Base-by-base conservation (phyloP, 345 rosid species). In the Eutrema heterophyllum region DNA sequence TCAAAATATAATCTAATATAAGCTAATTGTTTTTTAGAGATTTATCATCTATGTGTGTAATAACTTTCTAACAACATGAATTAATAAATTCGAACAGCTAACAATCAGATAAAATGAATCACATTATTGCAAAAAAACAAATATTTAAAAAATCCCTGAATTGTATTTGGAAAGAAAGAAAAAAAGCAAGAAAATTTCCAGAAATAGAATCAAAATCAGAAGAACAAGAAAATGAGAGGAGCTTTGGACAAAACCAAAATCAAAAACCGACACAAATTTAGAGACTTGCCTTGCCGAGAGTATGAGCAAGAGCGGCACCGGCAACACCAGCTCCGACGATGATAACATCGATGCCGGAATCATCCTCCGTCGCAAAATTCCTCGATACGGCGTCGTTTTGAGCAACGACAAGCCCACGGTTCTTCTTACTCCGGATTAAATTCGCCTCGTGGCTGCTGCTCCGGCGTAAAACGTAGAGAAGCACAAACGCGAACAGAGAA, bases 261-360 rank as follows among this genome's bases (percentile, higher is more conserved):
- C 7, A 11, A 10, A 16, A 48, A 5, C 10, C 24, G 35, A 44
- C 9, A 0, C 9, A 58, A 16, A 6, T 6, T 26, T 4, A 5
- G 7, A 38, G 61, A 74, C 79, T 64, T 26, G 76, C 88, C 83
- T 84, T 86, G 50, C 53, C 87, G 39, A 88, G 86, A 5, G 90
- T 73, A 60, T 80, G 64, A 38, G 92, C 92, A 27, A 86, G 89
- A 32, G 88, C 90, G 3, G 88, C 75, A 26, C 92, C 91, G 2
- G 89, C 86, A 56, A 85, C 89, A 52, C 79, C 79, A 55, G 76
- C 76, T 40, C 80, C 80, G 1, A 71, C 72, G 44, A 77, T 82
- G 26, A 85, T 86, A 8, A 85, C 81, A 73, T 64, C 71, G 7
- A 0, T 29, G 10, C 54, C 45, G 1, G 26, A 51, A 16, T 62